These are phyloP conservation scores for Paraphaeosphaeria minitans DNA, from an alignment of 2,329 filamentous ascomycete genomes.

Conservation along the genomic window DNA sequence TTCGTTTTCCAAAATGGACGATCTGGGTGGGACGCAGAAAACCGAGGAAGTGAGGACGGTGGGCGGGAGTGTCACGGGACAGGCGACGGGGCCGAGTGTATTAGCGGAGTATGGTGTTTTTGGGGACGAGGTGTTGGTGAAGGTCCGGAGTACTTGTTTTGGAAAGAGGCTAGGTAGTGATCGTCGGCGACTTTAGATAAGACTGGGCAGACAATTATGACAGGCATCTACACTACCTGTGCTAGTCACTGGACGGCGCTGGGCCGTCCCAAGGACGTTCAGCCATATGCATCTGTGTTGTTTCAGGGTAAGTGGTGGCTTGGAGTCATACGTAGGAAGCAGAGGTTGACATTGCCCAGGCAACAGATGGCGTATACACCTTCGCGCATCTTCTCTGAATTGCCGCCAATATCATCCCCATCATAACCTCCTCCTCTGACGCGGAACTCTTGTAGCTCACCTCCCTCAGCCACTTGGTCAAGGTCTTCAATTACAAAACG, in stretches of 20 bases:
- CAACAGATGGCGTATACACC: conserved; percentile 51
- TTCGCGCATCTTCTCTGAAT: conserved; percentile 34
- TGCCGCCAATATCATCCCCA: conserved; percentile 46
- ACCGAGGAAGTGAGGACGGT: not conserved
- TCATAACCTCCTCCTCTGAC: conserved; percentile 64
- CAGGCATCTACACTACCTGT: conserved; percentile 30
- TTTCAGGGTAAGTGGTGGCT: conserved; percentile 11
- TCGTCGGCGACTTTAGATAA: not conserved
- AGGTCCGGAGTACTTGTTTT: conserved; percentile 29
- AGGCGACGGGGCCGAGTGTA: conserved; percentile 17
- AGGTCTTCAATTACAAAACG: conserved; percentile 64
- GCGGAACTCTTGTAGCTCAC: conserved; percentile 58
- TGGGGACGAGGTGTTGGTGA: conserved; percentile 30
- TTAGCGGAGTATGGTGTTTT: conserved; percentile 33
- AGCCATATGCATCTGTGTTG: conserved; percentile 18
- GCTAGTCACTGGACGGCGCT: conserved; percentile 33
- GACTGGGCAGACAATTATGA: not conserved
- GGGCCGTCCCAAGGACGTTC: conserved; percentile 17
- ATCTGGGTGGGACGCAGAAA: conserved; percentile 10
- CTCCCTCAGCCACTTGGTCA: conserved; percentile 21
- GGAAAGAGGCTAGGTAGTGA: conserved; percentile 35
- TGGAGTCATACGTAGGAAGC: not conserved
- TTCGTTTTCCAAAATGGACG: not conserved
- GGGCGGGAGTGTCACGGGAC: conserved; percentile 14
- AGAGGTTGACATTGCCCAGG: conserved; percentile 22